These are phyloP conservation scores for Colletotrichum falcatum DNA, from an alignment of 2,329 filamentous ascomycete species.

Conservation along the genomic window DNA sequence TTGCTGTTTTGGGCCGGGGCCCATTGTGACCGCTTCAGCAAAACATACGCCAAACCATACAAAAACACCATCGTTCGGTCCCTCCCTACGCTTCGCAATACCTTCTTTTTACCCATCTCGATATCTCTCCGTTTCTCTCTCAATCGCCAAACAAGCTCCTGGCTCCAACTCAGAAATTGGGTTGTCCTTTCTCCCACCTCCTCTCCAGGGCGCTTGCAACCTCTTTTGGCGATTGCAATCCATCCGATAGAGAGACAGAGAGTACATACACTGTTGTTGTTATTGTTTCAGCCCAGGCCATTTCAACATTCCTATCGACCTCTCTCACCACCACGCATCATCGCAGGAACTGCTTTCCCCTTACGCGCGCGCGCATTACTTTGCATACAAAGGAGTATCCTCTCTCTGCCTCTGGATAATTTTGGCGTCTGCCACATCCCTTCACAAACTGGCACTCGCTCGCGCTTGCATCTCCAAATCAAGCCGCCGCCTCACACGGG, in stretches of 20 bases:
- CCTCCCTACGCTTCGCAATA: slow-evolving; percentile 31
- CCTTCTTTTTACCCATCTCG: slow-evolving; percentile 39
- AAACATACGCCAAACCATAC: slow-evolving; percentile 41
- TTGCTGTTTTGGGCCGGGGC: slow-evolving; percentile 40
- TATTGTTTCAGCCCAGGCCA: slow-evolving; percentile 39
- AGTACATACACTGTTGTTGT: slow-evolving; percentile 30
- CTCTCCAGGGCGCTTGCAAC: not conserved
- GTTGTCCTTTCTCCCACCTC: not conserved
- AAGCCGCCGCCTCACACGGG: slow-evolving; percentile 5
- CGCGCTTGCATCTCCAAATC: slow-evolving; percentile 20
- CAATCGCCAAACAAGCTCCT: slow-evolving; percentile 6
- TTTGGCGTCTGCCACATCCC: slow-evolving; percentile 31
- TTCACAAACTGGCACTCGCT: slow-evolving; percentile 27
- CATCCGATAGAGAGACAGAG: not conserved
- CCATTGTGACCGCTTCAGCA: slow-evolving; percentile 40
- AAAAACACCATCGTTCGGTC: slow-evolving; percentile 41
- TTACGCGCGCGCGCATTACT: slow-evolving; percentile 35
- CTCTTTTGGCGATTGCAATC: not conserved
- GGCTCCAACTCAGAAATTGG: not conserved
- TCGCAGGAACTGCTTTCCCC: slow-evolving; percentile 6
- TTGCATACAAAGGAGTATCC: slow-evolving; percentile 39
- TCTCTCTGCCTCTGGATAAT: slow-evolving; percentile 29
- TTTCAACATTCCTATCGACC: slow-evolving; percentile 37
- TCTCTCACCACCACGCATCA: slow-evolving; percentile 8
- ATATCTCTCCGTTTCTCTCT: slow-evolving; percentile 4